Conservation (phyloP, 495 filamentous ascomycete genomes). For the Trichoderma erinaceum region DNA sequence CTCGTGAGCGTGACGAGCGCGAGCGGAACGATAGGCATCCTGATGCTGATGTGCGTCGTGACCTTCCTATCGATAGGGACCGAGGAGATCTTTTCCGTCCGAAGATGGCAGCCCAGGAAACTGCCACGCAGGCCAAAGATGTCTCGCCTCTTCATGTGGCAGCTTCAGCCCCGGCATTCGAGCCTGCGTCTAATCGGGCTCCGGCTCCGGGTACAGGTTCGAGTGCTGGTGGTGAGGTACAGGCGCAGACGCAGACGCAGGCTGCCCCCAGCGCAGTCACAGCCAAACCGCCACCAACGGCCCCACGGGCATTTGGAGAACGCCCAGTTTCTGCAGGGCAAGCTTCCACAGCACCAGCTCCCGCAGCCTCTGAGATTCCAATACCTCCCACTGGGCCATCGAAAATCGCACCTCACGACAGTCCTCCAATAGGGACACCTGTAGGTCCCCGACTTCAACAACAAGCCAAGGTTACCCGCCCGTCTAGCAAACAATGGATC, state of each 20-base stretch:
- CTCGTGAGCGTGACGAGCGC: slow-evolving; percentile 44
- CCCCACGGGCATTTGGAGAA: slow-evolving; percentile 44
- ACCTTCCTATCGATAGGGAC: slow-evolving; percentile 51
- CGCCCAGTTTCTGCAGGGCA: slow-evolving; percentile 34
- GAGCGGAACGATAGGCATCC: slow-evolving; percentile 39
- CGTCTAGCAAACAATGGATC: slow-evolving; percentile 56
- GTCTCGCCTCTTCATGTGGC: slow-evolving; percentile 69
- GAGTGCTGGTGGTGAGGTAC: too few species aligned
- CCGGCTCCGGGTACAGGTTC: slow-evolving; percentile 22
- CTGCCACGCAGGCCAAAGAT: slow-evolving; percentile 36
- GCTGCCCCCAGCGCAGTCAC: not conserved
- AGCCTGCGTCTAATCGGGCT: slow-evolving; percentile 49
- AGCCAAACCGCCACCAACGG: slow-evolving; percentile 43
- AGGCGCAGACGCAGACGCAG: not conserved
- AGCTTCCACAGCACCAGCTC: slow-evolving; percentile 1
- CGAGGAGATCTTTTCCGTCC: slow-evolving; percentile 42
- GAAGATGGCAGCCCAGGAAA: slow-evolving; percentile 39
- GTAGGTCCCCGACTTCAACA: slow-evolving; percentile 53
- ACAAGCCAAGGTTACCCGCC: slow-evolving; percentile 30
- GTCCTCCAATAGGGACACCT: slow-evolving; percentile 44
- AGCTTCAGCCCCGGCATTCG: slow-evolving; percentile 78
- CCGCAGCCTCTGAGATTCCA: slow-evolving; percentile 24
- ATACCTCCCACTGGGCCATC: slow-evolving; percentile 39
- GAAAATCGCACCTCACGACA: slow-evolving; percentile 46
- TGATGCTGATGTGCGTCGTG: slow-evolving; percentile 46